These are phyloP conservation scores for Thelonectria rubi DNA, from an alignment of 2,329 filamentous ascomycete species.

Conservation along the genomic window DNA sequence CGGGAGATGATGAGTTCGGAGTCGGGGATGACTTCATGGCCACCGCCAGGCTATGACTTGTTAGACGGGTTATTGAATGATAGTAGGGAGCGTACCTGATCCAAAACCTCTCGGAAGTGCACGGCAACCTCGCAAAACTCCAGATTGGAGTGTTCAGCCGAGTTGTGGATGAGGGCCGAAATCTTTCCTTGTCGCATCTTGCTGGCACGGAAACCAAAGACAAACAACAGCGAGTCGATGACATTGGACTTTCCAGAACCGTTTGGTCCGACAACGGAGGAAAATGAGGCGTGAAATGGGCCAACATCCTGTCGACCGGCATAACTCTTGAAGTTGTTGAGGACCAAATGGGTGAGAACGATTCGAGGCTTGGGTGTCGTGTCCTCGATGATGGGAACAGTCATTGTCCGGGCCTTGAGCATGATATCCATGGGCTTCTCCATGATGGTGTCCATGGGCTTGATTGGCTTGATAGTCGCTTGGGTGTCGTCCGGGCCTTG, in stretches of 20 bases:
- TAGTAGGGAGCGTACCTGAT: slow-evolving; percentile 63
- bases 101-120: slow-evolving; percentile 94
- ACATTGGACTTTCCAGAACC: slow-evolving; percentile 99
- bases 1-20: slow-evolving; percentile 89
- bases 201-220: slow-evolving; percentile 98
- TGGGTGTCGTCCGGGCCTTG: slow-evolving; percentile 43
- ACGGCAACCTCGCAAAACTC: slow-evolving; percentile 96
- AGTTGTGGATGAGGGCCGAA: slow-evolving; percentile 97
- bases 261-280: slow-evolving; percentile 96
- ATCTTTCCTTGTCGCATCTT: slow-evolving; percentile 99
- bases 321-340: slow-evolving; percentile 99
- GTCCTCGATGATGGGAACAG: slow-evolving; percentile 75
- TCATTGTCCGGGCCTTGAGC: slow-evolving; percentile 80
- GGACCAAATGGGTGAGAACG: slow-evolving; percentile 89
- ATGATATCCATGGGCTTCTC: slow-evolving; percentile 96
- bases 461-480: slow-evolving; percentile 72
- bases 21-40: slow-evolving; percentile 79
- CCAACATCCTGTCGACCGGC: slow-evolving; percentile 94
- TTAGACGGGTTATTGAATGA: slow-evolving; percentile 39
- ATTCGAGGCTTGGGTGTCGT: slow-evolving; percentile 83
- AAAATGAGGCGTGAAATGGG: slow-evolving; percentile 96
- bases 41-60: slow-evolving; percentile 68
- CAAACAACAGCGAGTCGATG: slow-evolving; percentile 96
- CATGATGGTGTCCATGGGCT: slow-evolving; percentile 78
- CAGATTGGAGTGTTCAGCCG: slow-evolving; percentile 83